Evolutionary conservation across 179 eudicot genomes (phyloP).

Genomic region (Actinidia arguta): DNA sequence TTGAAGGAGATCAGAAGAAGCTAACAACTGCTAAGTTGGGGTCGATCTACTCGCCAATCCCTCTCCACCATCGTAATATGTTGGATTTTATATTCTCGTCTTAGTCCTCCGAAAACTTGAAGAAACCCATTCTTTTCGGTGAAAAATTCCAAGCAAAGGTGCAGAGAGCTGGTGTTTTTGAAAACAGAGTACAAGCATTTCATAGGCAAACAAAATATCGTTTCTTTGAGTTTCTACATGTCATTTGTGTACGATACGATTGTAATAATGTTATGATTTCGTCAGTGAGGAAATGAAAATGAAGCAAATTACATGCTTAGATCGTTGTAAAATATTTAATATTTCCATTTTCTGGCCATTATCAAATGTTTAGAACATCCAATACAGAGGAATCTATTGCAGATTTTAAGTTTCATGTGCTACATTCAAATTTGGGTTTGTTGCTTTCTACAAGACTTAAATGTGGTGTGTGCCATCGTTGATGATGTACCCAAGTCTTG

Average conservation of each 20-base stretch:
- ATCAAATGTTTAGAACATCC: too few species aligned
- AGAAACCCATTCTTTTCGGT: background rate
- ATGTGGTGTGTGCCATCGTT: too few species aligned
- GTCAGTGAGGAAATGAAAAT: background rate
- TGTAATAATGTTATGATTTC: background rate
- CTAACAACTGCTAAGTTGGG: constrained; percentile 39
- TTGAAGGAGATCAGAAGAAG: too few species aligned
- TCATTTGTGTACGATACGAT: background rate
- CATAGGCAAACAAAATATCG: background rate
- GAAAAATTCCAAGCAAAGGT: background rate
- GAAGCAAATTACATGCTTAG: background rate
- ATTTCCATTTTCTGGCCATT: too few species aligned
- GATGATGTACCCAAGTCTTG: too few species aligned
- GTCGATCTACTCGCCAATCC: constrained; percentile 16
- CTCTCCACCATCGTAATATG: constrained; percentile 3
- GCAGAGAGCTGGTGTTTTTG: background rate
- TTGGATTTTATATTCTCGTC: constrained; percentile 12
- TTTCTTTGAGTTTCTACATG: background rate
- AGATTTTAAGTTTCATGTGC: too few species aligned
- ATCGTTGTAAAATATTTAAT: too few species aligned
- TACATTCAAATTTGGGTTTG: too few species aligned
- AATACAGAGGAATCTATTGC: too few species aligned
- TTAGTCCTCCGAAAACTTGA: background rate
- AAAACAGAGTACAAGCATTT: background rate
- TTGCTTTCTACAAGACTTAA: too few species aligned